phyloP scores from a whole-genome alignment of 148 eudicot genomes.

The Cornus florida region DNA sequence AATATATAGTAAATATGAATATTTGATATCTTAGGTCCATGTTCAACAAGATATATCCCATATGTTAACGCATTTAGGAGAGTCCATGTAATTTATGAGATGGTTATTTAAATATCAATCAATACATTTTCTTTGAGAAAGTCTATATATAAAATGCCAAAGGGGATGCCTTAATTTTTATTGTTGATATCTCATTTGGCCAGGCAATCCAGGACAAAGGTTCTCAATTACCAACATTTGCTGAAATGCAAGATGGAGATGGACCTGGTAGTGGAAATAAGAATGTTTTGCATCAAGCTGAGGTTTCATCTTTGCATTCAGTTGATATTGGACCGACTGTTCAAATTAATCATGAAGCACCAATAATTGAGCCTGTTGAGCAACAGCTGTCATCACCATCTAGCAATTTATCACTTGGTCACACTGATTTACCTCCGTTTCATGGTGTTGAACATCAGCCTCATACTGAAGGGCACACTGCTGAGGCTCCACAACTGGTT shows the following conservation, averaged over 20 bases:
- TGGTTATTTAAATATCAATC: too few relatives aligned
- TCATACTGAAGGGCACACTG: constrained; percentile 9
- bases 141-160: too few relatives aligned
- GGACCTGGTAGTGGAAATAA: constrained; percentile 6
- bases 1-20: too few relatives aligned
- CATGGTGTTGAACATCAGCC: constrained; percentile 13
- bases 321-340: constrained; percentile 12
- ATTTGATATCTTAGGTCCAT: too few relatives aligned
- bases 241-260: constrained; percentile 21
- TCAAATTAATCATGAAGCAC: constrained; percentile 8
- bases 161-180: neutral
- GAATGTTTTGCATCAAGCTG: constrained; percentile 15
- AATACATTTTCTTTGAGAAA: too few relatives aligned
- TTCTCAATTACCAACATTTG: constrained; percentile 3
- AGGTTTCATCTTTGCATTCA: constrained; percentile 14
- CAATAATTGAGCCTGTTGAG: constrained; percentile 14
- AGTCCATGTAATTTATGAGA: too few relatives aligned
- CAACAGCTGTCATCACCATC: constrained; percentile 14
- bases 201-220: constrained; percentile 23
- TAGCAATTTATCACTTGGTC: constrained; percentile 9
- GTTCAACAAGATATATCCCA: too few relatives aligned
- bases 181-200: neutral
- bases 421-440: constrained; percentile 18
- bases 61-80: too few relatives aligned
- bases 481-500: neutral